Base-by-base conservation (phyloP, 2,329 filamentous ascomycete genomes). In the Aspergillus hiratsukae region DNA sequence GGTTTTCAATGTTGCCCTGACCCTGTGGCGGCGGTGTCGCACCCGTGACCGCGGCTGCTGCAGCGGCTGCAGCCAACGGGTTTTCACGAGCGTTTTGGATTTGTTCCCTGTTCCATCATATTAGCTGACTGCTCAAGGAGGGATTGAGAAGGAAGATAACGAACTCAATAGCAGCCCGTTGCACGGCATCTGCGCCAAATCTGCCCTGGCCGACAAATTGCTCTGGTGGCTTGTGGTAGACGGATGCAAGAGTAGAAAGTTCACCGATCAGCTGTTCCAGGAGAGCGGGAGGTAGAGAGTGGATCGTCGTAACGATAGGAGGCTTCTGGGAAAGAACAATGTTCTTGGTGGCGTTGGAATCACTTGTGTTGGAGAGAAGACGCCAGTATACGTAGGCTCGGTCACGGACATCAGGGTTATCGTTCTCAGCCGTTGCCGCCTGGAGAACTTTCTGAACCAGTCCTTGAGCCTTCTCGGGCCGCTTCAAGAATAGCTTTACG, bases 351-450 rank as follows among this genome's bases (percentile, higher is more conserved):
- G 96, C 83, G 62, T 94, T 87, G 29, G 93, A 85, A 70, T 97
- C 93, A 55, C 90, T 94, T 1, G 76, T 79, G 60, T 77, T 78
- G 23, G 94, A 97, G 8, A 99, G 80, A 51, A 99, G 81, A 71
- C 94, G 89, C 94, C 94, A 99, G 79, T 99, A 99, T 43, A 97
- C 91, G 71, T 97, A 99, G 55, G 94, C 94, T 75, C 94, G 86
- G 74, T 99, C 94, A 65, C 94, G 87, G 65, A 97, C 95, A 76
- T 99, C 94, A 0, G 94, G 93, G 71, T 99, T 99, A 73, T 99
- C 94, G 69, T 92, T 96, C 68, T 97, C 92, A 45, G 89, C 89
- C 7, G 94, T 99, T 29, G 94, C 93, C 40, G 87, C 83, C 74
- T 97, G 92, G 25, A 99, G 82, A 17, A 99, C 92, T 72, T 95